Base-by-base conservation (phyloP, 352 stramenopile genomes). In the Elongisporangium senticosum region DNA sequence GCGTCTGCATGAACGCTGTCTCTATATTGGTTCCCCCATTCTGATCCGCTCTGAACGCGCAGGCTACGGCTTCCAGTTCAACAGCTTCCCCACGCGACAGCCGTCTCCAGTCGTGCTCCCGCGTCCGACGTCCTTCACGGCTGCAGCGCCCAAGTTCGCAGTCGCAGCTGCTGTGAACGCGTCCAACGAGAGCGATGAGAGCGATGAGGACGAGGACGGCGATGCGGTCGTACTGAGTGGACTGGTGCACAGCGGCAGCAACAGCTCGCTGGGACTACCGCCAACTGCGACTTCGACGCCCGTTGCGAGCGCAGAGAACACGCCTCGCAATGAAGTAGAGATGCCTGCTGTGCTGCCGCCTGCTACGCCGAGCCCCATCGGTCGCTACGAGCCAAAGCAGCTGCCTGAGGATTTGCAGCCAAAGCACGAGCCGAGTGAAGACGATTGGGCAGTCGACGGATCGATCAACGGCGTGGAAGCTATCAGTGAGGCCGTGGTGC, bases 61-160 rank as follows among this genome's bases (percentile, higher is more conserved):
- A 83, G 71, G 70, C 55, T 77, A 81, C 68, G 81, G 49, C 64
- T 86, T 83, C 59, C 73, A 83, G 63, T 79, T 83, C 57, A 65
- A 67, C 28, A 57, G 69, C 54, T 79, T 75, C 24, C 55, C 61
- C 15, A 64, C 71, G 24, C 37, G 15, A 50, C 62, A n/a, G 49
- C 40, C 4, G 22, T 43, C 33, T 43, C 33, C 33, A 4, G 33
- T 43, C 33, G 33, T 43, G 33, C 33, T 43, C 13, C 11, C 33
- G 33, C 33, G 13, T 17, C 33, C 33, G 13, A 43, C 33, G 33
- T 43, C 33, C 33, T 43, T 43, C 33, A 43, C 33, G 8, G 33
- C 33, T 43, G 33, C 66, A 57, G 53, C 61, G 17, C 15, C 59
- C 15, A 37, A 39, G 13, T n/a, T 53, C 19, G 50, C 53, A 22